Base-by-base conservation (phyloP, 495 filamentous ascomycete species). In the Neurospora cerealis region DNA sequence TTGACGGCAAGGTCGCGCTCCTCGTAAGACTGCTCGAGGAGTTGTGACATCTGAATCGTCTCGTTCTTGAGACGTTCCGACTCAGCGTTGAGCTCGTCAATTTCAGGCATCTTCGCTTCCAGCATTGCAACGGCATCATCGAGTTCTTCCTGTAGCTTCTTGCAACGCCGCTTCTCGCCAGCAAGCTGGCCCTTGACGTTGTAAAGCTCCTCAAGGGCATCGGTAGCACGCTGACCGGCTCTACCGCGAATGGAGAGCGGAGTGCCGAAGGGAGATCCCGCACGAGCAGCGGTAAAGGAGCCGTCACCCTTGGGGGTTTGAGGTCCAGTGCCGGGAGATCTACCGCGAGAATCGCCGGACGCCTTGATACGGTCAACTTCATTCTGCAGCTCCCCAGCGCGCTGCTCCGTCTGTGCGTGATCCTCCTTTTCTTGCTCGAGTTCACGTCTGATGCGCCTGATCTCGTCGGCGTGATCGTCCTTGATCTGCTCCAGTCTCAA, bases 381-480 rank as follows among this genome's bases (percentile, higher is more conserved):
- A 9, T 87, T 82, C 82, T 97, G 93, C 10, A 98, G 88, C 74
- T 97, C 92, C 15, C 87, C 86, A 72, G 93, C 83, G 74, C 89
- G 88, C 69, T 86, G 85, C 80, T 96, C 92, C 2, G 90, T 88
- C 60, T 88, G 87, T 66, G 90, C 86, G 72, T 90, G 91, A 72
- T 93, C 92, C 15, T 87, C 81, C 74, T 91, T 91, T 75, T 96
- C 93, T 0, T 92, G 92, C 77, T 97, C 93, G 21, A 93, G 83
- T 79, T 96, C 93, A 54, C 93, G 91, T 69, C 90, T 90, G 37
- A 95, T 83, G 66, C 89, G 87, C 15, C 93, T 91, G 70, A 98
- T 86, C 77, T 96, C 93, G 41, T 92, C 91, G 24, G 93, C 92
- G 8, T 91, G 90, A 76, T 94, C 91, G 48, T 96, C 92, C 79